Conservation (phyloP, 2,329 filamentous ascomycete species). For the Davidsoniella virescens region DNA sequence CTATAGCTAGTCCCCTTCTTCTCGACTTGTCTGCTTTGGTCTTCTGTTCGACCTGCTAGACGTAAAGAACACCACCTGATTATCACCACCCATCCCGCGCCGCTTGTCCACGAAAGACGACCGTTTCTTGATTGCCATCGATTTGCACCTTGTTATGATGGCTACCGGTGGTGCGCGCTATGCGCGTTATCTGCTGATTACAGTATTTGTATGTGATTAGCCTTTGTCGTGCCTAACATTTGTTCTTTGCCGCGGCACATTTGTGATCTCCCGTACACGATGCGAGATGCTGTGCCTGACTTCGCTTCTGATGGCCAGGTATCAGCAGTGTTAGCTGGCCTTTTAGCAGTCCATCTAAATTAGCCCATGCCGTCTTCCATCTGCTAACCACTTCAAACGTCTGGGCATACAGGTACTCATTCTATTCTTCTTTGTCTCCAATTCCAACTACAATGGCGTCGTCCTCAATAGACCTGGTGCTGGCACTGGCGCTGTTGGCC, state of each 20-base stretch:
- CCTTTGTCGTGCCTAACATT: neutral
- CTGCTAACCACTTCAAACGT: neutral
- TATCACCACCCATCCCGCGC: neutral
- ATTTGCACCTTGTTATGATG: constrained; percentile 24
- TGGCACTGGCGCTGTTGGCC: constrained; percentile 15
- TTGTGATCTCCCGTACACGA: neutral
- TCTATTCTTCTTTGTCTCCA: constrained; percentile 69
- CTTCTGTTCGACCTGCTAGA: no score
- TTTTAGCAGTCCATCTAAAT: no score
- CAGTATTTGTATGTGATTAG: constrained; percentile 54
- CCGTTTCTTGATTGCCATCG: neutral
- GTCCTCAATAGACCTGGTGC: constrained; percentile 16
- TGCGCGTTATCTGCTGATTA: constrained; percentile 62
- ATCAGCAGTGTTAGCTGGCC: neutral
- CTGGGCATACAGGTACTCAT: constrained; percentile 38
- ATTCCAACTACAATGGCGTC: constrained; percentile 30
- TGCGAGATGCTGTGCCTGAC: no score
- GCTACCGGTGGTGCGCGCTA: constrained; percentile 60
- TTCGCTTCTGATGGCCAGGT: neutral
- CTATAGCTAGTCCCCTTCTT: neutral
- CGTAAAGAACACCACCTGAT: neutral
- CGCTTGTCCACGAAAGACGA: neutral
- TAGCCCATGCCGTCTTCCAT: no score
- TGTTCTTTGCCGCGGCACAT: constrained; percentile 10
- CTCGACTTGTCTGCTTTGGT: neutral